Evolutionary conservation across 306 rosid species (phyloP), one percentile per base, ranked within the genome.

Genomic region (Biancaea sappan): DNA sequence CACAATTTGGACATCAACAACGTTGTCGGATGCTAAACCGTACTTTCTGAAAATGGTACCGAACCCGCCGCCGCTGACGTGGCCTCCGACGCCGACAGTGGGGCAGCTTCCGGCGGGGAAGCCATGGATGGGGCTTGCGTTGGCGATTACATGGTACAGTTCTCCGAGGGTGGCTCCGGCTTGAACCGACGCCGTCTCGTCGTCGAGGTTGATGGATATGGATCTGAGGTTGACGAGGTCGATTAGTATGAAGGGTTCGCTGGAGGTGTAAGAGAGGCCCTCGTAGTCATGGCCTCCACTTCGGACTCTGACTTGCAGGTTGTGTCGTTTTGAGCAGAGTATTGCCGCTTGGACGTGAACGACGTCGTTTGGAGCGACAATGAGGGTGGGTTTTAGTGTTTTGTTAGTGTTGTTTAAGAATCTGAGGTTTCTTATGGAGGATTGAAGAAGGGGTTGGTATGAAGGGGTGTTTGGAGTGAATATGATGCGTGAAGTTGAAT

Each of bases 241-340:
- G 21, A 82, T 8, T 28, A 82, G 34, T 0, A 82, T 4, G 61
- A 82, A 77, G 52, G 85, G 82, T 29, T 52, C 26, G 1, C 76
- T 14, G 0, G 82, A 81, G 18, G 66, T 48, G 43, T 77, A 82
- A 11, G 85, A 82, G 9, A 61, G 82, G 3, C 82, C 82, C 37
- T 82, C 85, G 8, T 72, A 82, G 40, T 82, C 85, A 19, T 82
- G 85, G 0, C 82, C 85, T 0, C 82, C 82, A 35, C 82, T 77
- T 38, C 85, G 34, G 32, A 77, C 28, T 67, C 82, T 61, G 13
- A 81, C 28, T 15, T 77, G 56, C 0, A 81, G 4, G 4, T 5
- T 19, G 9, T 26, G 71, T 28, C 59, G 5, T 35, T 50, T 68
- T 35, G 85, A 77, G 11, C 85, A 81, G 0, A 21, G 18, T 0